These are phyloP conservation scores for Penicillium egyptiacum DNA, from an alignment of 495 filamentous ascomycete genomes.

Conservation along the genomic window DNA sequence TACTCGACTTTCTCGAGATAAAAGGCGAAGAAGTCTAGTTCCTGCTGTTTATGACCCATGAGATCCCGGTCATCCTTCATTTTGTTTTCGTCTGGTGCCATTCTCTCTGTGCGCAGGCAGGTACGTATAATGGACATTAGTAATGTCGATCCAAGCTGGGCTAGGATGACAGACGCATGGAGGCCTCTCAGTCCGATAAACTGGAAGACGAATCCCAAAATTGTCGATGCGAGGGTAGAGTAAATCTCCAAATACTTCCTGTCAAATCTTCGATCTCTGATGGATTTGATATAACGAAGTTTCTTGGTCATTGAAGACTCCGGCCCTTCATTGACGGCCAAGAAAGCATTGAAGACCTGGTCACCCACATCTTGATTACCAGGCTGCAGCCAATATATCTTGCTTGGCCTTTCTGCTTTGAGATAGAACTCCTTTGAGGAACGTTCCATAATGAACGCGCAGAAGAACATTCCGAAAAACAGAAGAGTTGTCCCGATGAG, in stretches of 20 bases:
- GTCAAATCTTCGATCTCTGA: conserved; percentile 18
- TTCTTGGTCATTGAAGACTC: conserved; percentile 17
- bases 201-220: conserved; percentile 51
- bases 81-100: conserved; percentile 33
- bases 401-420: conserved; percentile 32
- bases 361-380: conserved; percentile 42
- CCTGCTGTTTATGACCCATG: conserved; percentile 33
- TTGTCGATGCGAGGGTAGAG: conserved; percentile 29
- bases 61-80: conserved; percentile 29
- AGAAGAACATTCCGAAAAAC: conserved; percentile 42
- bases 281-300: conserved; percentile 38
- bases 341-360: conserved; percentile 41
- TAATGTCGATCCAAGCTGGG: conserved; percentile 46
- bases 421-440: conserved; percentile 35
- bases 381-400: conserved; percentile 47
- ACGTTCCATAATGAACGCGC: conserved; percentile 42
- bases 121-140: conserved; percentile 50
- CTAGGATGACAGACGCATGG: conserved; percentile 48
- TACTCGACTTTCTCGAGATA: conserved; percentile 31
- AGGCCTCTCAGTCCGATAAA: conserved; percentile 53
- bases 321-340: conserved; percentile 31
- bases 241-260: conserved; percentile 13
- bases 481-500: conserved; percentile 37
- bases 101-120: conserved; percentile 45
- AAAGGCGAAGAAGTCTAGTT: conserved; percentile 50